These are phyloP conservation scores for Pittosporum tobira DNA, from an alignment of 129 eudicot genomes.

Conservation along the genomic window DNA sequence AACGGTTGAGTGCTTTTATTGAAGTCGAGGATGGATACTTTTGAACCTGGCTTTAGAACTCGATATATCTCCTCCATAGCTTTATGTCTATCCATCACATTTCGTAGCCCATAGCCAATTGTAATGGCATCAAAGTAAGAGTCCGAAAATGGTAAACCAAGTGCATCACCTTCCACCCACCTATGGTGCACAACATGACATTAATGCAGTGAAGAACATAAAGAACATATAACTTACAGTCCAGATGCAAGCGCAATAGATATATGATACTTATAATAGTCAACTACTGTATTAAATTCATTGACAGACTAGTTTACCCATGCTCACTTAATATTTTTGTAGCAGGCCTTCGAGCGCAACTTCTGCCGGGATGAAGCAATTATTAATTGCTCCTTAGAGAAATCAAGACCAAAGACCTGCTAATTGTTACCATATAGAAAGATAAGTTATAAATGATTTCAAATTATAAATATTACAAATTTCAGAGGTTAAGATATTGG, in stretches of 20 bases:
- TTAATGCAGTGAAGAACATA: not conserved
- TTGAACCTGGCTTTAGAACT: slow-evolving; percentile 75
- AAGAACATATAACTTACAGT: not conserved
- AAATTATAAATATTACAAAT: not conserved
- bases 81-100: slow-evolving; percentile 56
- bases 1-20: slow-evolving; percentile 59
- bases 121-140: slow-evolving; percentile 79
- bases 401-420: slow-evolving; percentile 83
- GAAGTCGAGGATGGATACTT: slow-evolving; percentile 85
- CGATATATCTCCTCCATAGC: slow-evolving; percentile 67
- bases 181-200: slow-evolving; percentile 31
- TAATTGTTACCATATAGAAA: not conserved
- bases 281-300: not conserved
- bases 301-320: slow-evolving; percentile 23
- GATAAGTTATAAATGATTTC: not conserved
- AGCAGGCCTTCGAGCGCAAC: slow-evolving; percentile 42
- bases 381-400: slow-evolving; percentile 68
- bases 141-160: slow-evolving; percentile 70
- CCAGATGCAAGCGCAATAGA: not conserved
- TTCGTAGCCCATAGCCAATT: slow-evolving; percentile 84
- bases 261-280: too few species aligned
- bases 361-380: slow-evolving; percentile 74
- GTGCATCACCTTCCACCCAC: slow-evolving; percentile 95
- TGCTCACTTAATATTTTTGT: slow-evolving; percentile 85
- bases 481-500: not conserved